Evolutionary conservation across 148 eudicot genomes (phyloP).

Genomic region (Chenopodium quinoa): DNA sequence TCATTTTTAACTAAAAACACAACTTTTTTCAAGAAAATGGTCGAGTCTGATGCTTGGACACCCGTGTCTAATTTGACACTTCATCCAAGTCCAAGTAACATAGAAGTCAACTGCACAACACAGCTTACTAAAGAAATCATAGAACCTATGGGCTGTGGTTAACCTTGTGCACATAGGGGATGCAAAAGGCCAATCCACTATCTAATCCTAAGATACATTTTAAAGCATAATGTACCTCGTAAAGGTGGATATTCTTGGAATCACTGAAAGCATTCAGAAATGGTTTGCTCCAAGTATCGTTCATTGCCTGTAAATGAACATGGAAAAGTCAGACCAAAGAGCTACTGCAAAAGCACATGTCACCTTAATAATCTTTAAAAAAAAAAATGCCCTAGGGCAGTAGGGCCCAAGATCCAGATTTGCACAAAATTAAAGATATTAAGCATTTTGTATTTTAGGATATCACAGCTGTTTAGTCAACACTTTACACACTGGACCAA

Average conservation of each 20-base stretch:
- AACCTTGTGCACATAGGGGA: neutral
- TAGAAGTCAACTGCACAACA: too few species aligned
- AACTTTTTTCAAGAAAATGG: too few species aligned
- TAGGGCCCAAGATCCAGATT: neutral
- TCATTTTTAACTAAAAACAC: too few species aligned
- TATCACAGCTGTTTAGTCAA: neutral
- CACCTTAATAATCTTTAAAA: neutral
- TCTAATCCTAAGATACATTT: neutral
- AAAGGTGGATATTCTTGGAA: slow-evolving; percentile 52
- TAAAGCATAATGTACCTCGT: slow-evolving; percentile 52
- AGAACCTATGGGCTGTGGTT: too few species aligned
- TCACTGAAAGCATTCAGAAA: slow-evolving; percentile 52
- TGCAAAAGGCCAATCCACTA: neutral
- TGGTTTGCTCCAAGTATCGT: slow-evolving; percentile 80
- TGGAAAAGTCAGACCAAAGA: slow-evolving; percentile 1
- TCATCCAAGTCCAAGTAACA: too few species aligned
- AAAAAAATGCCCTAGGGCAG: neutral
- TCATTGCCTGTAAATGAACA: slow-evolving; percentile 56
- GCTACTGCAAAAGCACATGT: neutral
- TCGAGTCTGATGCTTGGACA: too few species aligned
- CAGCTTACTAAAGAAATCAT: neutral
- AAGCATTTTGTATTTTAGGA: neutral
- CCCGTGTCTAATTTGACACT: too few species aligned
- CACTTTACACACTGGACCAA: neutral
- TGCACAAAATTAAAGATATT: neutral